phyloP scores from a whole-genome alignment of 2,329 filamentous ascomycete species.

The Colletotrichum shisoi region DNA sequence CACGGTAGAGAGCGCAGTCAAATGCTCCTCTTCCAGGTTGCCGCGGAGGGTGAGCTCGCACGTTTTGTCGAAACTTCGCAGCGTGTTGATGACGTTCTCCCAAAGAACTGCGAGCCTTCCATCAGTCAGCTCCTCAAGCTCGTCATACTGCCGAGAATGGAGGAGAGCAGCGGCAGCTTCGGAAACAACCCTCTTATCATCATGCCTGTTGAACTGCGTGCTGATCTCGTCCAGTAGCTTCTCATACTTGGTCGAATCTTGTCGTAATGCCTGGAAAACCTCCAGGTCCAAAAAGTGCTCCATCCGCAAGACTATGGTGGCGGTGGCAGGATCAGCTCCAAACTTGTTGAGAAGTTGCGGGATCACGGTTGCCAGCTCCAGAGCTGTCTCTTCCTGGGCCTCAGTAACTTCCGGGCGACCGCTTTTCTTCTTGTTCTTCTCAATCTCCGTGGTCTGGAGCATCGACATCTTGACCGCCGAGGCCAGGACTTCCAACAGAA shows the following conservation, averaged over 20 bases:
- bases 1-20: slow-evolving; percentile 76
- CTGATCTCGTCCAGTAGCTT: slow-evolving; percentile 88
- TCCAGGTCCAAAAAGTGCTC: slow-evolving; percentile 88
- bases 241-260: slow-evolving; percentile 82
- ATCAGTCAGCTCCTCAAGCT: slow-evolving; percentile 85
- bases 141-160: slow-evolving; percentile 85
- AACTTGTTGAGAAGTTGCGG: slow-evolving; percentile 91
- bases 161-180: slow-evolving; percentile 85
- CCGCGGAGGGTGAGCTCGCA: slow-evolving; percentile 76
- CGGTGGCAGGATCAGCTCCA: slow-evolving; percentile 85
- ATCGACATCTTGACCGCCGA: slow-evolving; percentile 80
- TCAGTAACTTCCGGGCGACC: slow-evolving; percentile 72
- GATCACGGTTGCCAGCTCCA: slow-evolving; percentile 79
- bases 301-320: slow-evolving; percentile 82
- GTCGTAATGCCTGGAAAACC: slow-evolving; percentile 85
- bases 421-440: slow-evolving; percentile 64
- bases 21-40: slow-evolving; percentile 68
- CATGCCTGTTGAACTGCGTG: slow-evolving; percentile 92
- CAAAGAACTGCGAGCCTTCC: slow-evolving; percentile 82
- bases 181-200: slow-evolving; percentile 81
- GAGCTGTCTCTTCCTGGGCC: slow-evolving; percentile 78
- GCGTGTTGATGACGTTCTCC: slow-evolving; percentile 79
- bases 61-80: slow-evolving; percentile 74
- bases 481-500: slow-evolving; percentile 86
- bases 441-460: slow-evolving; percentile 70